Evolutionary conservation across 176 grass and related monocot genomes (phyloP).

Genomic region (Thinopyrum elongatum): DNA sequence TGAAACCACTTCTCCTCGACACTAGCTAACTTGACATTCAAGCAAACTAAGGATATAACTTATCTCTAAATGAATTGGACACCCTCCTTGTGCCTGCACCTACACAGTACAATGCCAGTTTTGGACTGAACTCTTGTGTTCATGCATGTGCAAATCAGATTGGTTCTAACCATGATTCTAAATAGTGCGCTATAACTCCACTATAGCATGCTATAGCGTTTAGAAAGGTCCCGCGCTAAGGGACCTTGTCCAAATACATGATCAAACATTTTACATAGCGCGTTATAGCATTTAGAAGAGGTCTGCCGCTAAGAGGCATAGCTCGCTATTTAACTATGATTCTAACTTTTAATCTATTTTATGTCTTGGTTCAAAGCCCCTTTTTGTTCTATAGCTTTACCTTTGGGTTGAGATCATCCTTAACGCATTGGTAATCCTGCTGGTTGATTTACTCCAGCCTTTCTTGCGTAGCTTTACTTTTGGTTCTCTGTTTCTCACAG

Average conservation of each 20-base stretch:
- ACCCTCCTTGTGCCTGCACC: not conserved
- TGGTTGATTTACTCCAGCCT: constrained; percentile 12
- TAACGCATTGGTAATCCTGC: not conserved
- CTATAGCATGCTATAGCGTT: no score
- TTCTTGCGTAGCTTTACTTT: constrained; percentile 25
- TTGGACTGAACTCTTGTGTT: not conserved
- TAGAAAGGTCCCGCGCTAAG: no score
- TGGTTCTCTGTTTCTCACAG: constrained; percentile 40
- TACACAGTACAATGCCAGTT: not conserved
- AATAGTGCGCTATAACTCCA: no score
- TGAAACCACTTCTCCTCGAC: no score
- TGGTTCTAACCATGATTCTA: not conserved
- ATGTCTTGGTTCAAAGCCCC: not conserved
- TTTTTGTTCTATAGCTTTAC: not conserved
- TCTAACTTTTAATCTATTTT: not conserved
- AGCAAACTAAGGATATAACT: not conserved
- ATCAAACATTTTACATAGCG: no score
- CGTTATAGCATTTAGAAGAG: no score
- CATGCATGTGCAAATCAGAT: not conserved
- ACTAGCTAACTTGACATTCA: not conserved
- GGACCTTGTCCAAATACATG: no score
- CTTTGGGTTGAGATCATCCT: not conserved
- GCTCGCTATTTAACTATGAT: not conserved
- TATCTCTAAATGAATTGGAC: not conserved
- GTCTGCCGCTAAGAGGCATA: no score